phyloP scores from a whole-genome alignment of 805 yeast genomes.

The Candida ficus region DNA sequence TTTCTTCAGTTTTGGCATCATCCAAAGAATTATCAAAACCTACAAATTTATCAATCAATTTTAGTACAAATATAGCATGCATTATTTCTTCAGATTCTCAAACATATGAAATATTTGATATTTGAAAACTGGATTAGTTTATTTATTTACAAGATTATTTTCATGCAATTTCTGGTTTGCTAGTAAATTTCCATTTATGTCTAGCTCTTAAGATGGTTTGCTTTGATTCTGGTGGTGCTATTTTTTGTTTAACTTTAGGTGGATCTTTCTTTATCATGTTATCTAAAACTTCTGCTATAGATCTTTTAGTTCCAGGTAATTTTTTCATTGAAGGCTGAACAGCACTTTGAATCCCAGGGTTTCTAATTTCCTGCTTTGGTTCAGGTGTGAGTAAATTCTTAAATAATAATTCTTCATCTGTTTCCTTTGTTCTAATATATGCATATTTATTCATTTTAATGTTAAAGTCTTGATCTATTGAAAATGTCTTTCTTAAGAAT shows the following conservation, averaged over 20 bases:
- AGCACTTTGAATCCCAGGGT: too few relatives aligned
- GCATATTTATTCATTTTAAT: slow-evolving; percentile 19
- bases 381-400: background rate
- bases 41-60: slow-evolving; percentile 29
- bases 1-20: background rate
- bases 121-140: background rate
- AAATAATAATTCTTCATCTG: slow-evolving; percentile 5
- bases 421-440: slow-evolving; percentile 8
- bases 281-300: too few relatives aligned
- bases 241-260: too few relatives aligned
- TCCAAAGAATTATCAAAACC: slow-evolving; percentile 4
- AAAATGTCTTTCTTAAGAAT: slow-evolving; percentile 18
- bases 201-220: too few relatives aligned
- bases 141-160: background rate
- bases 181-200: too few relatives aligned
- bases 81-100: slow-evolving; percentile 31
- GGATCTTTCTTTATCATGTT: too few relatives aligned
- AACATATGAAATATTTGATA: slow-evolving; percentile 3
- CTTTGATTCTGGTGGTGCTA: too few relatives aligned
- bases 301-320: too few relatives aligned
- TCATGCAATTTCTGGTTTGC: too few relatives aligned
- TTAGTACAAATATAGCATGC: slow-evolving; percentile 28
- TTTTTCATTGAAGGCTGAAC: too few relatives aligned
- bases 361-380: too few relatives aligned
- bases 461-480: slow-evolving; percentile 14